These are phyloP conservation scores for Auricularia auricula-judae DNA, from an alignment of 768 basidiomycete species.

Conservation along the genomic window DNA sequence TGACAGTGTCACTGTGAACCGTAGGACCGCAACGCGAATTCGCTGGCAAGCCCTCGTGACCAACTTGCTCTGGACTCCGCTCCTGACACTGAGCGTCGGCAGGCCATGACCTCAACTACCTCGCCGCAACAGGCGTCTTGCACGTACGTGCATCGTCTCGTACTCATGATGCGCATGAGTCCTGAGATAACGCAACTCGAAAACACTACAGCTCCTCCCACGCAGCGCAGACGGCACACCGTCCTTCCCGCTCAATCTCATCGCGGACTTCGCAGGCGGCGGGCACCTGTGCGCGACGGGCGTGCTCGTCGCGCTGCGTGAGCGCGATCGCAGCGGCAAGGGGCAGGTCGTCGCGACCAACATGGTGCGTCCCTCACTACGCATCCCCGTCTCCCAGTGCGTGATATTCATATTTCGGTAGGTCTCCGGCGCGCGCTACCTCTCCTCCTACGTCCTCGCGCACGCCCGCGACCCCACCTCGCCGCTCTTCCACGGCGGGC, in stretches of 20 bases:
- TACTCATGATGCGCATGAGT: background rate
- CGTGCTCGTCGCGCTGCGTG: conserved; percentile 63
- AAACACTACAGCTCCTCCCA: background rate
- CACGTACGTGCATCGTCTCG: conserved; percentile 31
- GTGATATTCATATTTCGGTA: conserved; percentile 16
- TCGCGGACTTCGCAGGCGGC: conserved; percentile 79
- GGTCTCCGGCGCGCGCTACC: conserved; percentile 72
- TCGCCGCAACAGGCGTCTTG: conserved; percentile 66
- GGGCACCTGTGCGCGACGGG: conserved; percentile 62
- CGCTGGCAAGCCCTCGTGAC: conserved; percentile 42
- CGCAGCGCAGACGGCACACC: conserved; percentile 56
- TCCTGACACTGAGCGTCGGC: background rate
- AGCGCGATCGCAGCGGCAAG: conserved; percentile 46
- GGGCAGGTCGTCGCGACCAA: conserved; percentile 69
- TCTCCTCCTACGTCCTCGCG: conserved; percentile 62
- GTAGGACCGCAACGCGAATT: conserved; percentile 60
- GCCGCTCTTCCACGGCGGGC: conserved; percentile 24
- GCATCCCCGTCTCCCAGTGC: background rate
- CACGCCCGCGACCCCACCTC: conserved; percentile 22
- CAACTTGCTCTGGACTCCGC: background rate
- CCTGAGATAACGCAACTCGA: background rate
- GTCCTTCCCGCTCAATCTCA: conserved; percentile 58
- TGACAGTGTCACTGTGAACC: background rate
- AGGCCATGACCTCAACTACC: conserved; percentile 82
- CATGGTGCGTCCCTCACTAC: conserved; percentile 40